Conservation (phyloP, 2,329 filamentous ascomycete genomes). For the Fusarium coffeatum region DNA sequence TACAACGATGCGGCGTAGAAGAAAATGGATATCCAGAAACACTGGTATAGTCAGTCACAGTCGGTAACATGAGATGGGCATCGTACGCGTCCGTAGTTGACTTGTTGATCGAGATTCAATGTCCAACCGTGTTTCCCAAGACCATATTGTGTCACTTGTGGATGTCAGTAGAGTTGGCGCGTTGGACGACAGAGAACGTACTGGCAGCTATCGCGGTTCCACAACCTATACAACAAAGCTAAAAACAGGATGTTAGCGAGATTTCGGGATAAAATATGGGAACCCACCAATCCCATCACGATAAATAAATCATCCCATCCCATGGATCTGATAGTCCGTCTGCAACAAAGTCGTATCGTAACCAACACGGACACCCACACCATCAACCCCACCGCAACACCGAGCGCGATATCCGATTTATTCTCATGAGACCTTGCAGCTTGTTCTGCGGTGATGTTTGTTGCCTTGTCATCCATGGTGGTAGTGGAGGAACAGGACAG, state of each 20-base stretch:
- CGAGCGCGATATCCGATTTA: neutral
- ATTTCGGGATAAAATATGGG: too few relatives aligned
- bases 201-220: constrained; percentile 28
- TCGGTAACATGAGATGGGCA: fast-evolving
- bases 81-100: constrained; percentile 15
- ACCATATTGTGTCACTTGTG: constrained; percentile 38
- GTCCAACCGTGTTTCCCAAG: constrained; percentile 33
- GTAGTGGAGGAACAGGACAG: too few relatives aligned
- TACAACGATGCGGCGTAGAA: constrained; percentile 23
- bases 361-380: constrained; percentile 16
- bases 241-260: neutral
- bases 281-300: constrained; percentile 4
- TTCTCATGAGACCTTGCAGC: neutral
- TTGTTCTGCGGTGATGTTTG: neutral
- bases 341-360: constrained; percentile 25
- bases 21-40: constrained; percentile 35
- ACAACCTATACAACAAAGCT: constrained; percentile 20
- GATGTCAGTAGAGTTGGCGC: neutral
- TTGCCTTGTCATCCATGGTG: fast-evolving
- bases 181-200: neutral
- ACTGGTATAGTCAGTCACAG: neutral
- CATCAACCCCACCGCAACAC: constrained; percentile 6
- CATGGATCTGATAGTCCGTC: neutral
- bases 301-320: constrained; percentile 26
- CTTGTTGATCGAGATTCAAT: neutral